Evolutionary conservation across 2,329 filamentous ascomycete species (phyloP), one percentile per base, ranked within the genome.

Genomic region (Colletotrichum tamarilloi): DNA sequence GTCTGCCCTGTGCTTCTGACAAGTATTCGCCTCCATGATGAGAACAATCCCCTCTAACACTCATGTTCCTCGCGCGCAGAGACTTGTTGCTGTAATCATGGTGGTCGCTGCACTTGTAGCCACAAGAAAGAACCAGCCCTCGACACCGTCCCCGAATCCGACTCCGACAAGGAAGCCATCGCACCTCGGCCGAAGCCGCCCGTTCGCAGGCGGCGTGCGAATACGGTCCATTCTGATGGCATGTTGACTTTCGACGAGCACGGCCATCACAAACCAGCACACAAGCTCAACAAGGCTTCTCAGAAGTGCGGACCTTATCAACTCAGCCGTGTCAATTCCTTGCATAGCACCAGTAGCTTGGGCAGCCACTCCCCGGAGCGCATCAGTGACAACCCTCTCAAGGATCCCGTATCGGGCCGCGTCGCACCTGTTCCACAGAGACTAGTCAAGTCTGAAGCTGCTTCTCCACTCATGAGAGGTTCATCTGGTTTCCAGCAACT

Each of bases 61-160:
- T 55, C 68, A 38, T 35, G 14, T 55, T 68, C 74, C 46, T 67
- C 59, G 46, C 64, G 68, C 76, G 69, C 83, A 90, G 90, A 91
- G 77, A 92, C 89, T 77, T 93, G 92, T 81, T 92, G 90, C 82
- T 93, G 91, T 82, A 92, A 92, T 80, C 91, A 93, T 77, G 92
- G 91, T 75, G 90, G 88, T 58, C 88, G 88, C 77, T 93, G 92
- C 84, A 89, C 89, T 67, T 93, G 92, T 81, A 86, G 87, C 68
- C 82, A 88, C 79, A 92, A 92, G 83, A 92, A 90, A 81, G 91
- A 92, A 78, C 83, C 84, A 59, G 78, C 76, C 75, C 86, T 92
- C 72, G 90, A 92, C 77, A 89, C 90, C 1, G 90, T 92, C 19
- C 90, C 89, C 67, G 91, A 93, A 80, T 90, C 90, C 74, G 88